Evolutionary conservation across 108 stramenopile species (phyloP).

Genomic region (Schizochytrium sp.): DNA sequence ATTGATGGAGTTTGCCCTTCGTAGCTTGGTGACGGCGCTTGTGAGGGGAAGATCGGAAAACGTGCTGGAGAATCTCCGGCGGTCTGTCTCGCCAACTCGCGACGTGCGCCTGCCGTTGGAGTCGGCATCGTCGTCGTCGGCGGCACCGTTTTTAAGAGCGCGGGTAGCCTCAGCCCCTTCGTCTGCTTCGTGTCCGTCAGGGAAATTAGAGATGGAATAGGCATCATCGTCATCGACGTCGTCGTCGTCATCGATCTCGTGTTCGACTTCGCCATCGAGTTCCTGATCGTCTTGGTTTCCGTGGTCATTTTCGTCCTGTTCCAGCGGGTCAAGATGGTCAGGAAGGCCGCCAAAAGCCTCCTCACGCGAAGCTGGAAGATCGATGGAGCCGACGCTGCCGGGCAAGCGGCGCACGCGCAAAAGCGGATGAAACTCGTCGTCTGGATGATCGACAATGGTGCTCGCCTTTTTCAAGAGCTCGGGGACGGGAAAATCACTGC

Average conservation of each 20-base stretch:
- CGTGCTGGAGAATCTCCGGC: neutral
- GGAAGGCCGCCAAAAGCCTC: neutral
- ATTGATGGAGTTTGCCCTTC: neutral
- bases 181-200: too few relatives aligned
- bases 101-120: neutral
- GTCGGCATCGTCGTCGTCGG: conserved; percentile 52
- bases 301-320: conserved; percentile 38
- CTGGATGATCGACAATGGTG: neutral
- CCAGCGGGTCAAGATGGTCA: conserved; percentile 44
- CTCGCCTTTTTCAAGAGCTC: neutral
- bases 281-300: conserved; percentile 34
- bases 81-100: neutral
- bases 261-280: conserved; percentile 40
- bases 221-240: neutral
- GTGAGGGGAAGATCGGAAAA: neutral
- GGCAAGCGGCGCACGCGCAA: neutral
- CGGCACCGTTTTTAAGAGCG: neutral
- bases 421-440: neutral
- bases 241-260: conserved; percentile 52
- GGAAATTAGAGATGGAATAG: too few relatives aligned
- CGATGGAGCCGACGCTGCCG: neutral
- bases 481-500: neutral
- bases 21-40: neutral
- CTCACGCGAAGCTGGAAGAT: neutral
- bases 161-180: too few relatives aligned